These are phyloP conservation scores for Leccinum ochraceum DNA, from an alignment of 768 basidiomycete genomes.

Conservation along the genomic window DNA sequence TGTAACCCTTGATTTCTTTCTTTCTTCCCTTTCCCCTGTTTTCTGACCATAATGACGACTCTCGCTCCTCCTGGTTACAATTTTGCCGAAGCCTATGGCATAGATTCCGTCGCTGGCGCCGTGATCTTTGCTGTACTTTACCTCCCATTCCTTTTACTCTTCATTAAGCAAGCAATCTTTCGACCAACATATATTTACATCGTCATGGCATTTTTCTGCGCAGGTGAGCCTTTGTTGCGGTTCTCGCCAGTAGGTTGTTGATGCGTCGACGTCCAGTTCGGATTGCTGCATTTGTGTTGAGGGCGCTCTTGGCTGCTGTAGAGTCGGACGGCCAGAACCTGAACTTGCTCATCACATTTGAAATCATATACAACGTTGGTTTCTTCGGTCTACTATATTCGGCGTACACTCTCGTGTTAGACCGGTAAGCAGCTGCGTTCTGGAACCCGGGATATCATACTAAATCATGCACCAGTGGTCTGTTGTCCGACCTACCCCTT, in stretches of 20 bases:
- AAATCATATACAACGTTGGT: conserved; percentile 36
- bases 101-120: conserved; percentile 34
- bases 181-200: conserved; percentile 32
- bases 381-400: conserved; percentile 39
- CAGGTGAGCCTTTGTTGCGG: conserved; percentile 19
- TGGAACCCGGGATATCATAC: neutral
- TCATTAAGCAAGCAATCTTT: conserved; percentile 20
- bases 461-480: conserved; percentile 13
- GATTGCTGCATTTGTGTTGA: conserved; percentile 31
- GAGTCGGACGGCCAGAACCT: conserved; percentile 23
- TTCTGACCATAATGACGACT: conserved; percentile 18
- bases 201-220: conserved; percentile 31
- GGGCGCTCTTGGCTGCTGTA: conserved; percentile 31
- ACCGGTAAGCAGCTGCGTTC: conserved; percentile 25
- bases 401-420: conserved; percentile 35
- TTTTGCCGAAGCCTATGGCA: conserved; percentile 27
- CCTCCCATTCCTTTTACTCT: conserved; percentile 26
- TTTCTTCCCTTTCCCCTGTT: neutral
- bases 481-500: conserved; percentile 27
- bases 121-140: conserved; percentile 36
- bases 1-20: conserved; percentile 8
- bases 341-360: conserved; percentile 28
- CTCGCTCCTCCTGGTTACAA: conserved; percentile 21
- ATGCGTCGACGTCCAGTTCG: conserved; percentile 24
- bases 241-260: neutral